Base-by-base conservation (phyloP, 1,284 basidiomycete genomes). In the Ceratorhiza oryzae-sativae region DNA sequence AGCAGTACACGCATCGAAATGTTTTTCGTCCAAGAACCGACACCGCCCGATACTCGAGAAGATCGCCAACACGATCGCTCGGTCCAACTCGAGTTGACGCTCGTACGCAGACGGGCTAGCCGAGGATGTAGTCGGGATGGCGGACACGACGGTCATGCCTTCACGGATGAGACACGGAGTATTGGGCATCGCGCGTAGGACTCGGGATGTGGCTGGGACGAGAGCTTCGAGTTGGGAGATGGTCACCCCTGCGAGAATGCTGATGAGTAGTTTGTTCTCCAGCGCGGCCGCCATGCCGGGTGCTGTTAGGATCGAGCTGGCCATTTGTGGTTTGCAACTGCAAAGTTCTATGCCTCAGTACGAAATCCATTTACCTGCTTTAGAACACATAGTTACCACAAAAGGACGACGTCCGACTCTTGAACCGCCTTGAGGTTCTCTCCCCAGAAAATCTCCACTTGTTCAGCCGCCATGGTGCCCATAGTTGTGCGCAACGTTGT, bases 121-220 rank as follows among this genome's bases (percentile, higher is more conserved):
- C 75, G 20, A 80, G 75, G 13, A 80, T 41, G 15, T 46, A 3
- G 84, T 80, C 8, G 88, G 86, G 45, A 94, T 84, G 8, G 85
- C 87, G 53, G 92, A 93, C 70, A 97, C 87, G 55, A 97, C 90
- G 0, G 95, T 97, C 96, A 98, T 97, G 71, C 95, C 95, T 83
- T 98, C 95, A 46, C 96, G 90, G 78, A 98, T 97, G 95, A 95
- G 94, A 84, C 94, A 95, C 8, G 97, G 96, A 0, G 97, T 99
- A 80, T 99, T 99, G 74, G 97, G 97, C 97, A 99, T 99, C 2
- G 95, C 94, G 67, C 97, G 89, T 61, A 98, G 90, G 61, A 98
- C 93, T 75, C 88, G 89, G 45, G 94, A 95, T n/a, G 83, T 84
- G 0, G 88, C 83, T 20, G 85, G 83, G 32, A 97, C 92, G 90